Percentiles rank a stretch among this genome's conserved stretches.
These are phyloP conservation scores for Fusarium nurragi DNA, from an alignment of 2,329 filamentous ascomycete species.

Conservation along the genomic window DNA sequence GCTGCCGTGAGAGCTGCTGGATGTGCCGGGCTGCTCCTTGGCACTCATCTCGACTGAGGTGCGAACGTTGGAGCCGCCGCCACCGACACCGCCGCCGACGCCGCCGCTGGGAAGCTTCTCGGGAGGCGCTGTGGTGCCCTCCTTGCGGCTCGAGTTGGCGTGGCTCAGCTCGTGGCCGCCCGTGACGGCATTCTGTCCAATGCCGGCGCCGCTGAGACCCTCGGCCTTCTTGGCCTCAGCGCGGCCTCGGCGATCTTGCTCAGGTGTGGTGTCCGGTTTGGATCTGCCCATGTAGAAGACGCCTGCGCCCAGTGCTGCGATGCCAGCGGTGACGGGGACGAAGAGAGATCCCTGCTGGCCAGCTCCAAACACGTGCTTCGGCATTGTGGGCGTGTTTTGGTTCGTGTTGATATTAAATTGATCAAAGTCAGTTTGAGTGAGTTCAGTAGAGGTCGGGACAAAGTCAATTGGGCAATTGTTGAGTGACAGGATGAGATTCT, in stretches of 20 bases:
- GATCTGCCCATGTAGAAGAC: slow-evolving; percentile 37
- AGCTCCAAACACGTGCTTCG: slow-evolving; percentile 30
- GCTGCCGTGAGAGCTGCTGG: slow-evolving; percentile 13
- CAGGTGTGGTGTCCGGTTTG: slow-evolving; percentile 16
- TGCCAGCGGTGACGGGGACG: slow-evolving; percentile 33
- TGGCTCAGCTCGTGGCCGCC: slow-evolving; percentile 46
- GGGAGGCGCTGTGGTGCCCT: slow-evolving; percentile 35
- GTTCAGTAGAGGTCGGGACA: background rate
- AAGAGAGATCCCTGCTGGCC: slow-evolving; percentile 29
- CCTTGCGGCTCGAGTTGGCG: slow-evolving; percentile 31
- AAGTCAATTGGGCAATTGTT: slow-evolving; percentile 9
- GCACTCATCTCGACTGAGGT: slow-evolving; percentile 42
- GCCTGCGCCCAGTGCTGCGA: slow-evolving; percentile 36
- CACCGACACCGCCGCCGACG: slow-evolving; percentile 47
- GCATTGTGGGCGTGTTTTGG: slow-evolving; percentile 13
- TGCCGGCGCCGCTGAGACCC: slow-evolving; percentile 46
- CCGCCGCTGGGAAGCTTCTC: slow-evolving; percentile 50
- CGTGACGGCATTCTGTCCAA: slow-evolving; percentile 46
- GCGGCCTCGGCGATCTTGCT: slow-evolving; percentile 28
- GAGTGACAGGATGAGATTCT: background rate
- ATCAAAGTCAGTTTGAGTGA: background rate
- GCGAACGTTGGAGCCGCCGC: slow-evolving; percentile 44
- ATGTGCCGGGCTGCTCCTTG: slow-evolving; percentile 19
- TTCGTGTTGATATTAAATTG: background rate
- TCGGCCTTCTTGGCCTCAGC: slow-evolving; percentile 47